Evolutionary conservation across 805 yeast genomes (phyloP).

Genomic region (Saccharomyces mikatae): DNA sequence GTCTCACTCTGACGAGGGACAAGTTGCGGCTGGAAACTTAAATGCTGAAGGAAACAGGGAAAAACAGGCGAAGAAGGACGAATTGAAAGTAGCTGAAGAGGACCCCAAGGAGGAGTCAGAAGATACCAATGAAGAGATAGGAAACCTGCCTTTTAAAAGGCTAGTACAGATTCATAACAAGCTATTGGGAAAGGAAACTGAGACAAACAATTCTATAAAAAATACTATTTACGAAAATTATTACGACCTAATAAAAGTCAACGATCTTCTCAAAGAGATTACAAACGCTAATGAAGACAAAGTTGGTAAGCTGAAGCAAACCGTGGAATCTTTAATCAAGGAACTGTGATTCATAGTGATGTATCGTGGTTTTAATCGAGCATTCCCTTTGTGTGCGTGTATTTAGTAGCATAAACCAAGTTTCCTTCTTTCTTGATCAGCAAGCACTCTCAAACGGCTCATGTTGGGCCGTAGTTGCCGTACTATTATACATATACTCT

Average conservation of each 20-base stretch:
- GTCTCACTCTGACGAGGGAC: not conserved
- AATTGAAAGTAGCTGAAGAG: conserved; percentile 1
- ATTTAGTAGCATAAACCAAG: not conserved
- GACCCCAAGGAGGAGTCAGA: not conserved
- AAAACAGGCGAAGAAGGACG: not conserved
- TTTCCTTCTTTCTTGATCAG: not conserved
- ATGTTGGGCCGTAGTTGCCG: not conserved
- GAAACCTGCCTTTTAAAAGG: conserved; percentile 14
- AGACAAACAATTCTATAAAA: conserved; percentile 42
- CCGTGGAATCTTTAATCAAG: conserved; percentile 2
- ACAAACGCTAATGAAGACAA: conserved; percentile 8
- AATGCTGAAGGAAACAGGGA: not conserved
- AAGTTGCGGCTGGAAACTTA: not conserved
- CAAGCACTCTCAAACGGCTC: not conserved
- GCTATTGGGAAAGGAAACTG: conserved; percentile 24
- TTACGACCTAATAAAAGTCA: conserved; percentile 62
- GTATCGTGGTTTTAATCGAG: not conserved
- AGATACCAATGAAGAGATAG: conserved; percentile 6
- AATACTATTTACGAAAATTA: conserved; percentile 69
- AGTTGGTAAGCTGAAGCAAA: conserved; percentile 10
- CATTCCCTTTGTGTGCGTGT: not conserved
- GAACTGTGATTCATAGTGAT: not conserved
- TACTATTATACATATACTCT: not conserved
- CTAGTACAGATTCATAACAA: conserved; percentile 23
- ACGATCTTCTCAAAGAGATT: conserved; percentile 40